Percentiles rank a stretch among this genome's conserved stretches.
Evolutionary conservation across 2,329 filamentous ascomycete genomes (phyloP).

Genomic region (Talaromyces funiculosus): DNA sequence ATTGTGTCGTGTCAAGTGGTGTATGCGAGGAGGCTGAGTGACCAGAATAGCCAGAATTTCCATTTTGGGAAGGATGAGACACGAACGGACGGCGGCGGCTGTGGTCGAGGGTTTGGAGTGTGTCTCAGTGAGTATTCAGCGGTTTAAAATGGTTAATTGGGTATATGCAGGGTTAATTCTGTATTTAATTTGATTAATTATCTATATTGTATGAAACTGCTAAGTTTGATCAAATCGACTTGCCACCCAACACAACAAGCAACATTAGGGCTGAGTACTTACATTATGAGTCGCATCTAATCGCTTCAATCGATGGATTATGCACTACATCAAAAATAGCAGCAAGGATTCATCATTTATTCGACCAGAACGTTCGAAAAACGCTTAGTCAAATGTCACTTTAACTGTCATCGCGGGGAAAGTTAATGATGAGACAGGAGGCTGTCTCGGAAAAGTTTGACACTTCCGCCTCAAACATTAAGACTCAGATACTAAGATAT

Average conservation of each 20-base stretch:
- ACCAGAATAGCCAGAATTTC: not conserved
- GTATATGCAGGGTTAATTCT: not conserved
- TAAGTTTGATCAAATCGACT: not conserved
- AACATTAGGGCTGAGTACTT: not conserved
- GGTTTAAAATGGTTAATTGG: no score
- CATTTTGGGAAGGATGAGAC: slow-evolving; percentile 5
- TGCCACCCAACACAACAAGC: not conserved
- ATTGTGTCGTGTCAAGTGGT: not conserved
- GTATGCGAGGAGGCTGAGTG: not conserved
- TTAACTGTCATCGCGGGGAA: not conserved
- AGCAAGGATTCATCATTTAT: not conserved
- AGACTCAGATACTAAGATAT: not conserved
- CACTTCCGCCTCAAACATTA: slow-evolving; percentile 1
- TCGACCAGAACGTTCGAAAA: not conserved
- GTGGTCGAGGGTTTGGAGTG: not conserved
- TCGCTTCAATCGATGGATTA: not conserved
- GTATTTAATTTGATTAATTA: no score
- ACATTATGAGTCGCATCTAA: not conserved
- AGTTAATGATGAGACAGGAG: not conserved
- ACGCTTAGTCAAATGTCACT: not conserved
- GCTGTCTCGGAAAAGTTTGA: slow-evolving; percentile 5
- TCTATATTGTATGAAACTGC: not conserved
- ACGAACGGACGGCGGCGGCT: not conserved
- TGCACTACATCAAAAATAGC: not conserved
- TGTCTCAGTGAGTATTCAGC: not conserved